These are phyloP conservation scores for Cladobotryum protrusum DNA, from an alignment of 2,329 filamentous ascomycete genomes.

Conservation along the genomic window DNA sequence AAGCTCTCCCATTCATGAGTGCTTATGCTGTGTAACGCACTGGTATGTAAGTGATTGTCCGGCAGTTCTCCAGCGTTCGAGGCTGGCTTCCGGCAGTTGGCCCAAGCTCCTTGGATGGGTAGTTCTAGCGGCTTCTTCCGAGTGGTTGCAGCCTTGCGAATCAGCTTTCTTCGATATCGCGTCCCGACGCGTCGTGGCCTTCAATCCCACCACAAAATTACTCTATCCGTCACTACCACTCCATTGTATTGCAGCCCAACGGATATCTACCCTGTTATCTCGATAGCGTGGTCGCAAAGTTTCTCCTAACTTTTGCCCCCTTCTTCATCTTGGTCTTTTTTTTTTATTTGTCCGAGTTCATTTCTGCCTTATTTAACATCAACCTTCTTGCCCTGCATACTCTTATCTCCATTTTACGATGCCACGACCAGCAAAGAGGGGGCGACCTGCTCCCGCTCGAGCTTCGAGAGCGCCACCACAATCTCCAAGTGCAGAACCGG, in stretches of 20 bases:
- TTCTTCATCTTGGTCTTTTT: no score
- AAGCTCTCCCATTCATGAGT: no score
- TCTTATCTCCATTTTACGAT: conserved; percentile 14
- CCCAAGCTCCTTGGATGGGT: not conserved
- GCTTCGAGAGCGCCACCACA: conserved; percentile 15
- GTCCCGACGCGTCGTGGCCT: conserved; percentile 27
- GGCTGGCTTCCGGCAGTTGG: not conserved
- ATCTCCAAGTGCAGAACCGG: not conserved
- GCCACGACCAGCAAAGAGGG: conserved; percentile 25
- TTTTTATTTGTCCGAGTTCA: not conserved
- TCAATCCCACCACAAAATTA: conserved; percentile 16
- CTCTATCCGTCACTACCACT: not conserved
- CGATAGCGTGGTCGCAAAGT: not conserved
- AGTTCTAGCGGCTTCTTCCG: not conserved
- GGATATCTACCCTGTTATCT: not conserved
- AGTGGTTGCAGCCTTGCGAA: conserved; percentile 7
- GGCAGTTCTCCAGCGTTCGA: no score
- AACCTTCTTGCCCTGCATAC: not conserved
- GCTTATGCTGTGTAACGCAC: no score
- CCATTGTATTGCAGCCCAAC: conserved; percentile 9
- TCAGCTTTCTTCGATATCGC: conserved; percentile 7
- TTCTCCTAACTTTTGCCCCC: no score
- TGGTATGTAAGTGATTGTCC: no score
- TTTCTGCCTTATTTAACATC: not conserved
- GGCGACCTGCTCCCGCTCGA: conserved; percentile 21